Base-by-base conservation (phyloP, 371 early-diverging fungal genomes). In the Mucor irregularis region DNA sequence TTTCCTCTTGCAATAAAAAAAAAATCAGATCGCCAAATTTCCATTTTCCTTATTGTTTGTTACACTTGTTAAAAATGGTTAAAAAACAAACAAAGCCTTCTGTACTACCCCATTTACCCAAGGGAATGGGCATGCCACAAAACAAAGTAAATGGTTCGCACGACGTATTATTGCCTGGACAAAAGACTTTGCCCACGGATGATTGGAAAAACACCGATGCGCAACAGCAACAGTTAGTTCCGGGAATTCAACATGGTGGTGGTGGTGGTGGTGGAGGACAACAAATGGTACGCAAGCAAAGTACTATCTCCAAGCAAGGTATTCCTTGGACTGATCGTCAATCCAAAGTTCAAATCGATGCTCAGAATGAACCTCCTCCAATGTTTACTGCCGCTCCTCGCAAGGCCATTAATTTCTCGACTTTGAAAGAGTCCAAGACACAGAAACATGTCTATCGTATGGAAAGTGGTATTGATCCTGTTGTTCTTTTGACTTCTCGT, bases 391-490 rank as follows among this genome's bases (percentile, higher is more conserved):
- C 78, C 8, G 46, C 49, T 0, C 69, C 78, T 11, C 56, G 53
- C 13, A 59, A 37, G 2, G 37, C 22, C 4, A 26, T 66, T 9
- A 28, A 58, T 1, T 14, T 71, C 1, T 48, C 55, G 2, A 49
- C 57, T 24, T 46, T 61, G 7, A 16, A 53, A 4, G 64, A 63
- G 2, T 39, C 68, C 0, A 62, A 49, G 8, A 37, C 62, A 11
- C 69, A 72, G 9, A 53, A 62, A 14, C 71, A 73, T 9, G 55
- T 68, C 0, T 71, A 70, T 53, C 71, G 76, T 21, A 68, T 72
- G 69, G 67, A 73, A 10, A 54, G 56, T 33, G 76, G 80, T 11
- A 74, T 79, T 42, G 61, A 79, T 49, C 80, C 80, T 16, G 70
- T 70, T 0, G 48, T 51, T 17, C 19, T 74, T 0, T 31, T 79